Base-by-base conservation (phyloP, 2,329 filamentous ascomycete genomes). In the Fonsecaea pugnacius region DNA sequence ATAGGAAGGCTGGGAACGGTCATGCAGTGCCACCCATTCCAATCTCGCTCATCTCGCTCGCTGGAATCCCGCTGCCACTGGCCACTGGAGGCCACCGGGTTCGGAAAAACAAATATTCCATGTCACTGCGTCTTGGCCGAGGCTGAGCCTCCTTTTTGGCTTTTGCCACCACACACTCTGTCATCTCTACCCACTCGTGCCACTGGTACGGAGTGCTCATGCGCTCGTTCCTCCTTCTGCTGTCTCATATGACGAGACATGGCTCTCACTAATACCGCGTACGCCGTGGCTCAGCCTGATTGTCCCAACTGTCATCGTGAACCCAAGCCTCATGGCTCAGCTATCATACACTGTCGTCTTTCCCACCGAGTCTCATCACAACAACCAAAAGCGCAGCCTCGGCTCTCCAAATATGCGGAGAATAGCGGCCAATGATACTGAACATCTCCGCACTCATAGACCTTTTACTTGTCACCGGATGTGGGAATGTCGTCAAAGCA, bases 361-460 rank as follows among this genome's bases (percentile, higher is more conserved):
- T 48, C 43, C 43, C 43, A 10, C 43, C 43, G 21, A 48, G 16
- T 54, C 14, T 54, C 27, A 16, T 33, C 6, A 12, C 30, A 35
- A 6, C 12, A 46, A n/a, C 9, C 10, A 18, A 12, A 24, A 21
- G 35, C 4, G 32, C 18, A 57, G 40, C 62, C 62, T 64, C 62
- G 62, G 62, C 40, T 60, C 62, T 60, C 62, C 62, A 60, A 64
- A 27, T 6, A 33, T 64, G 62, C 57, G 62, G 62, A 64, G 62
- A 64, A 21, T 50, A 46, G 24, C 40, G 36, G 12, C 36, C n/a
- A 16, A 7, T 54, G 24, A 18, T 36, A 16, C 21, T 27, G 8
- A 24, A 14, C 43, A 24, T 48, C 43, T 48, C 43, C 43, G 43
- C 43, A 48, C 24, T 27, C 43, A 30, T 46, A n/a, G 40, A 10